Conservation (phyloP, 139 green algal genomes). For the Trebouxia sp. region DNA sequence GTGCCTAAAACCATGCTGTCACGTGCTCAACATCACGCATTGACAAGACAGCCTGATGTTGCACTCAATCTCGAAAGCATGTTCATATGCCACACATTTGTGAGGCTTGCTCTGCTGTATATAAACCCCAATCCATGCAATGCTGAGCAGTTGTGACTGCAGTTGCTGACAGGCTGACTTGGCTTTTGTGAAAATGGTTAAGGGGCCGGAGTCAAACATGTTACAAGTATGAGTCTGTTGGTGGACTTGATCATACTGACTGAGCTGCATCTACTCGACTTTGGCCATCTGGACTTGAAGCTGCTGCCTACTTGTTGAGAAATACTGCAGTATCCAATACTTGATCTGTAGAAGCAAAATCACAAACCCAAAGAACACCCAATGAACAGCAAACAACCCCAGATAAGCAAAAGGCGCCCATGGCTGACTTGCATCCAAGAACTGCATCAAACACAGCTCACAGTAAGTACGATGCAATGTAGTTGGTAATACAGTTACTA, state of each 20-base stretch:
- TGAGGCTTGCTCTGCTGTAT: too few relatives aligned
- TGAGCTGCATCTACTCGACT: background rate
- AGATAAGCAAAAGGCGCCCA: constrained; percentile 21
- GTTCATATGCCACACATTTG: too few relatives aligned
- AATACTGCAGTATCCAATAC: background rate
- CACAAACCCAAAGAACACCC: constrained; percentile 26
- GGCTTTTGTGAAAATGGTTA: too few relatives aligned
- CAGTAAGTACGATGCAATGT: background rate
- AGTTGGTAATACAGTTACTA: background rate
- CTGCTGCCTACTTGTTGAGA: background rate
- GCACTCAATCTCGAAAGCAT: too few relatives aligned
- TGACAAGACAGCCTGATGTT: too few relatives aligned
- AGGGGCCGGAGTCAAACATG: too few relatives aligned
- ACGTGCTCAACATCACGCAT: too few relatives aligned
- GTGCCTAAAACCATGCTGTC: too few relatives aligned
- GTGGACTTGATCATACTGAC: background rate
- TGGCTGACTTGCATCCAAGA: constrained; percentile 4
- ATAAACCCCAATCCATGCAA: too few relatives aligned
- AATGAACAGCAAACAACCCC: constrained; percentile 22
- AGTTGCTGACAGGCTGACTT: too few relatives aligned
- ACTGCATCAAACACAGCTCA: background rate
- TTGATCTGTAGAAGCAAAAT: constrained; percentile 24
- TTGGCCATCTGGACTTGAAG: constrained; percentile 11
- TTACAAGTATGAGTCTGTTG: too few relatives aligned
- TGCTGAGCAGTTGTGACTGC: too few relatives aligned